Evolutionary conservation across 345 rosid genomes (phyloP).

Genomic region (Eucalyptus lansdowneana): DNA sequence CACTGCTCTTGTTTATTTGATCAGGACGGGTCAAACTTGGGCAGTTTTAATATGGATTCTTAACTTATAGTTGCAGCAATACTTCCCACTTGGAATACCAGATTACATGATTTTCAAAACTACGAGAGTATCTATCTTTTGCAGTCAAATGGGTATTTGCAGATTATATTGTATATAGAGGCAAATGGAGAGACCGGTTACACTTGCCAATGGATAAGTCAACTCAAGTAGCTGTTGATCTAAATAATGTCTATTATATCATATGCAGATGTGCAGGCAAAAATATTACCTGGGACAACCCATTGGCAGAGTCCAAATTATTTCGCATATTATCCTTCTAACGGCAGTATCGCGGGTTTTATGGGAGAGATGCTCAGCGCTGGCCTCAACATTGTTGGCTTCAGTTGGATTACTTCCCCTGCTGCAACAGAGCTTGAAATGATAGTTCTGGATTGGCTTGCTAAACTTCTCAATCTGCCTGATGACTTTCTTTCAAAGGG

Average conservation of each 20-base stretch:
- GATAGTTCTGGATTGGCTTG: constrained; percentile 92
- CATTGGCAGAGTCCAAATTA: constrained; percentile 91
- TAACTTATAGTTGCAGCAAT: neutral
- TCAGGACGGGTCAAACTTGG: neutral
- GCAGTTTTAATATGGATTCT: neutral
- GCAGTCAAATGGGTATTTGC: neutral
- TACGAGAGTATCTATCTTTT: neutral
- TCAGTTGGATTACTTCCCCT: constrained; percentile 91
- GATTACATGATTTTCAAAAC: neutral
- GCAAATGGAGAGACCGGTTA: neutral
- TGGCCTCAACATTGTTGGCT: constrained; percentile 76
- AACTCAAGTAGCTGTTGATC: neutral
- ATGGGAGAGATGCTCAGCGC: constrained; percentile 95
- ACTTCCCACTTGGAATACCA: neutral
- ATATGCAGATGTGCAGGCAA: constrained; percentile 42
- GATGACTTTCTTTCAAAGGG: constrained; percentile 65
- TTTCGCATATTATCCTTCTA: constrained; percentile 83
- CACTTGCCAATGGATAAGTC: neutral
- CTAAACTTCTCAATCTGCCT: constrained; percentile 64
- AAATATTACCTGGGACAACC: constrained; percentile 78
- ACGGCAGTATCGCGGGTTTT: constrained; percentile 82
- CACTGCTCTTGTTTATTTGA: neutral
- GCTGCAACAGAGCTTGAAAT: constrained; percentile 91
- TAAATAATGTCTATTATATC: neutral
- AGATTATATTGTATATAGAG: neutral